These are phyloP conservation scores for Saccharomycopsis capsularis DNA, from an alignment of 805 yeast genomes.

Conservation along the genomic window DNA sequence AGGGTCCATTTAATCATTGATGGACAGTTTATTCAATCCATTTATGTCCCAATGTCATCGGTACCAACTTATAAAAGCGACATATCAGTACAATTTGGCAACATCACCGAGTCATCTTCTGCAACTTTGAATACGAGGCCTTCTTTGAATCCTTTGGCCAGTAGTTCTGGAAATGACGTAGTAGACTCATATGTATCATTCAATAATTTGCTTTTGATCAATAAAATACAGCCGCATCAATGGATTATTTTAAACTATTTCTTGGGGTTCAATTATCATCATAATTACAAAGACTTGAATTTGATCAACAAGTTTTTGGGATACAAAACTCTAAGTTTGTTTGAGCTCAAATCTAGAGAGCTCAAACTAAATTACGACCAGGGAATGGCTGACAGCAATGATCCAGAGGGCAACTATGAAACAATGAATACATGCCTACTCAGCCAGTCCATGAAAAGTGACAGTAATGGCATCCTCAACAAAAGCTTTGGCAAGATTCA, in stretches of 20 bases:
- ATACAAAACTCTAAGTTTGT: slow-evolving; percentile 31
- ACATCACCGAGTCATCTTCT: slow-evolving; percentile 7
- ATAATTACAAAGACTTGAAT: slow-evolving; percentile 34
- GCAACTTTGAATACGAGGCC: slow-evolving; percentile 28
- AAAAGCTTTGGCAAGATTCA: slow-evolving; percentile 15
- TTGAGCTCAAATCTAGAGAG: slow-evolving; percentile 30
- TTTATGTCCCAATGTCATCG: slow-evolving; percentile 15
- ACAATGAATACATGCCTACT: slow-evolving; percentile 21
- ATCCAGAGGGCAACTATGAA: slow-evolving; percentile 21
- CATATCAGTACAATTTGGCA: slow-evolving; percentile 17
- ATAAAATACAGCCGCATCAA: slow-evolving; percentile 34
- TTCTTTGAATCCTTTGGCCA: slow-evolving; percentile 29
- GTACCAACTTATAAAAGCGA: slow-evolving; percentile 17
- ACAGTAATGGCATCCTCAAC: slow-evolving; percentile 8
- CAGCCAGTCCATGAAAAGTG: slow-evolving; percentile 19
- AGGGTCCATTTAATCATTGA: slow-evolving; percentile 41
- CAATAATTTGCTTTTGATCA: slow-evolving; percentile 35
- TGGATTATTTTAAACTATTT: slow-evolving; percentile 46
- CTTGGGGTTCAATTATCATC: slow-evolving; percentile 46
- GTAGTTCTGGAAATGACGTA: background rate
- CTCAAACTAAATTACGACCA: slow-evolving; percentile 21
- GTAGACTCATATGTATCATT: slow-evolving; percentile 3
- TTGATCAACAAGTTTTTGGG: slow-evolving; percentile 34
- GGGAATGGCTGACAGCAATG: slow-evolving; percentile 8
- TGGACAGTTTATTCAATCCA: slow-evolving; percentile 38